Evolutionary conservation across 768 basidiomycete species (phyloP).

Genomic region (Pulveroboletus sp.): DNA sequence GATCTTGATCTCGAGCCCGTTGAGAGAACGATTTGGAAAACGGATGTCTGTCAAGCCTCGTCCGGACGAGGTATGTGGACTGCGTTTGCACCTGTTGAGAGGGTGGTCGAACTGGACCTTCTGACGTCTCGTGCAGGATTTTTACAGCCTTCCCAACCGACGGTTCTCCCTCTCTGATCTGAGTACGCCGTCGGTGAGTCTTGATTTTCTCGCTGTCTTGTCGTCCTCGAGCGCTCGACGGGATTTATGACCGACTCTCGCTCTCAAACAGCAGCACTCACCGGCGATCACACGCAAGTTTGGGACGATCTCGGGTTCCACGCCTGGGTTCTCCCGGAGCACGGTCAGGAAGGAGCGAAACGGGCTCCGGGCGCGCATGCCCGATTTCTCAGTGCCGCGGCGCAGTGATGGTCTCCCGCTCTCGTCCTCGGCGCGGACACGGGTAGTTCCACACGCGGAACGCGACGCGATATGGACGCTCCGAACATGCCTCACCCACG

Average conservation of each 20-base stretch:
- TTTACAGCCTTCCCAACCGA: conserved; percentile 28
- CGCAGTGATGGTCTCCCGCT: not conserved
- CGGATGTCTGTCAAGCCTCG: conserved; percentile 22
- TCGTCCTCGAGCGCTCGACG: not conserved
- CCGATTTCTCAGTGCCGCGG: conserved; percentile 6
- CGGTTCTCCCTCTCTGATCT: conserved; percentile 28
- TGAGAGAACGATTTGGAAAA: conserved; percentile 29
- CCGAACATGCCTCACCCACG: not conserved
- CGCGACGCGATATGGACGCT: not conserved
- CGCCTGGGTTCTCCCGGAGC: conserved; percentile 4
- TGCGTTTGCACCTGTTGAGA: too few relatives aligned
- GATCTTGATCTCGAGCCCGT: conserved; percentile 21
- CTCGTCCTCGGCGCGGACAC: not conserved
- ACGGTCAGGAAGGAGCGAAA: conserved; percentile 7
- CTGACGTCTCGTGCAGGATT: conserved; percentile 7
- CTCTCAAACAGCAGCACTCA: not conserved
- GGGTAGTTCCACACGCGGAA: not conserved
- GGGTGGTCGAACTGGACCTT: not conserved
- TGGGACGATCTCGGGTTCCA: conserved; percentile 25
- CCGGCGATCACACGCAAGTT: conserved; percentile 15
- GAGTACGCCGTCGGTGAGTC: conserved; percentile 13
- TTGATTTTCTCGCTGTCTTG: not conserved
- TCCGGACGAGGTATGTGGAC: conserved; percentile 25
- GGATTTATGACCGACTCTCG: not conserved
- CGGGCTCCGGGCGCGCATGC: conserved; percentile 4